These are phyloP conservation scores for Isoetes taiwanensis DNA, from an alignment of 75 land plant species.

Conservation along the genomic window DNA sequence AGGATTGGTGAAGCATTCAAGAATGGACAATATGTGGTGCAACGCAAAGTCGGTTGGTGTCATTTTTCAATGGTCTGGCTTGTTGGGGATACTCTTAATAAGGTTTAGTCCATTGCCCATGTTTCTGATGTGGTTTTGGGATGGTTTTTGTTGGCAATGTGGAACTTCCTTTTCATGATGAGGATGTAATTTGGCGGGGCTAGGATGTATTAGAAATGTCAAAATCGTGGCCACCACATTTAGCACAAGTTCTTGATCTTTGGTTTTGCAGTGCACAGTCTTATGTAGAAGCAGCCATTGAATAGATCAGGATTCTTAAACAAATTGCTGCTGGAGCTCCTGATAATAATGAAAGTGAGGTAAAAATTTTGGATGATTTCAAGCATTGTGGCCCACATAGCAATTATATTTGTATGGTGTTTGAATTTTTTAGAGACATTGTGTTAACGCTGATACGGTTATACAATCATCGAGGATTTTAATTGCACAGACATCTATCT, in stretches of 20 bases:
- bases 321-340: constrained; percentile 61
- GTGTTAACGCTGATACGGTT: constrained; percentile 70
- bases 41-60: constrained; percentile 86
- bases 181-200: too few relatives aligned
- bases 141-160: too few relatives aligned
- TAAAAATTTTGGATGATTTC: constrained; percentile 80
- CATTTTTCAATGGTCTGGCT: constrained; percentile 95
- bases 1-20: constrained; percentile 54
- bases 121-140: too few relatives aligned
- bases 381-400: constrained; percentile 84
- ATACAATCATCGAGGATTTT: constrained; percentile 64
- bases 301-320: constrained; percentile 72
- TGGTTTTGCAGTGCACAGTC: constrained; percentile 88
- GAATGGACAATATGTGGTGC: constrained; percentile 61
- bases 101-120: too few relatives aligned
- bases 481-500: too few relatives aligned
- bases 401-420: constrained; percentile 91
- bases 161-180: too few relatives aligned
- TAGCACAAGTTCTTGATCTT: too few relatives aligned
- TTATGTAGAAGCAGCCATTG: constrained; percentile 87
- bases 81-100: constrained; percentile 47
- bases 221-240: too few relatives aligned
- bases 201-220: too few relatives aligned
- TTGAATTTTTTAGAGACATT: constrained; percentile 89
- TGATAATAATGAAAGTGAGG: constrained; percentile 58